These are phyloP conservation scores for Naganishia vaughanmartiniae DNA, from an alignment of 768 basidiomycete species.

Conservation along the genomic window DNA sequence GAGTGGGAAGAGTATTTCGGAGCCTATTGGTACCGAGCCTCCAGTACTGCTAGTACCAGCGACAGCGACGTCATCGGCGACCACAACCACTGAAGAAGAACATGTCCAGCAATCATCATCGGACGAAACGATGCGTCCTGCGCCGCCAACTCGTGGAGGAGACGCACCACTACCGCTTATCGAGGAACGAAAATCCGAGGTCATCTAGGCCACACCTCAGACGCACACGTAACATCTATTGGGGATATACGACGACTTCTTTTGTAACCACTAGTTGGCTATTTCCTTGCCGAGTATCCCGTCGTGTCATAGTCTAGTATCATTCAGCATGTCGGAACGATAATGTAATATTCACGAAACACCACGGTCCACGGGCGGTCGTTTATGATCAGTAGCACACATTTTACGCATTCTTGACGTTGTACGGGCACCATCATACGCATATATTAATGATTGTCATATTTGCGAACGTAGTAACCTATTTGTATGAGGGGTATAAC, in stretches of 20 bases:
- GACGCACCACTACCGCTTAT: neutral
- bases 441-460: neutral
- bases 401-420: neutral
- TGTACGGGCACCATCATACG: neutral
- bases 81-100: neutral
- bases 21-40: constrained; percentile 1
- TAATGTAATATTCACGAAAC: neutral
- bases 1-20: constrained; percentile 1
- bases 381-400: neutral
- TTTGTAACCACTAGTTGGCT: neutral
- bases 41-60: neutral
- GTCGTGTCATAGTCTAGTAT: constrained; percentile 2
- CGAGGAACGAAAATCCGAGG: neutral
- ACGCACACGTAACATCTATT: neutral
- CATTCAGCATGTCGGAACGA: neutral
- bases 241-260: neutral
- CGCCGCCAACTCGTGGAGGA: neutral
- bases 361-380: neutral
- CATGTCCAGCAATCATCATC: neutral
- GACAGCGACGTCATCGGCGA: neutral
- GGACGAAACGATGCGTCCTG: constrained; percentile 11
- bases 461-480: no score
- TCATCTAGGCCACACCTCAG: neutral
- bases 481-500: no score
- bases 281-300: neutral